Evolutionary conservation across 2,329 filamentous ascomycete genomes (phyloP), one percentile per base, ranked within the genome.

Genomic region (Aspergillus novoparasiticus): DNA sequence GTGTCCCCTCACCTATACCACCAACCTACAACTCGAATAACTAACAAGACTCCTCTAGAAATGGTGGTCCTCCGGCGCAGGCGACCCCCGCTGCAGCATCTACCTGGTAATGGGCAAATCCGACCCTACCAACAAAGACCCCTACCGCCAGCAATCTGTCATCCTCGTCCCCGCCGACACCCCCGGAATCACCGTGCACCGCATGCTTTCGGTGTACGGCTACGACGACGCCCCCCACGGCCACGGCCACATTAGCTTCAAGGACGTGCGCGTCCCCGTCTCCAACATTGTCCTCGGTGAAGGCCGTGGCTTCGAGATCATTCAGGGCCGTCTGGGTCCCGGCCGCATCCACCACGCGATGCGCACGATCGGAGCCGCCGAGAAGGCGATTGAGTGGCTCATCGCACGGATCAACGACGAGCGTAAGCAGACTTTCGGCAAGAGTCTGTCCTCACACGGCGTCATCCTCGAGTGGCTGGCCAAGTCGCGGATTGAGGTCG

Each of bases 221-320:
- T 98, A 93, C 81, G 95, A 98, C 77, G 95, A 99, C 72, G 95
- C 95, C n/a, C 95, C 95, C 2, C 95, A 99, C 78, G 95, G 95
- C 61, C 95, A 99, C 81, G 95, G 93, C 51, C 94, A 99, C 79
- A 88, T 99, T 75, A 87, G 84, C 41, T 98, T 99, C 81, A 85
- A 89, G 63, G 90, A 98, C 76, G 95, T 98, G 66, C 91, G 94
- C 63, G 92, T 99, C 0, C 94, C 94, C 9, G 88, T 84, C 36
- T 82, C 83, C 72, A 95, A 92, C 82, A 90, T 99, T 74, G 91
- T 98, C 12, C 89, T 99, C 4, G 94, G 95, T 64, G 92, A 95
- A 78, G 95, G 95, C 68, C 89, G 92, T 66, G 95, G 95, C 23
- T 99, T 99, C 78, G 95, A 99, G 80, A 97, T 99, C 75, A 97